phyloP scores from a whole-genome alignment of 73 alveolate genomes.

The Tetrahymena elliotti region DNA sequence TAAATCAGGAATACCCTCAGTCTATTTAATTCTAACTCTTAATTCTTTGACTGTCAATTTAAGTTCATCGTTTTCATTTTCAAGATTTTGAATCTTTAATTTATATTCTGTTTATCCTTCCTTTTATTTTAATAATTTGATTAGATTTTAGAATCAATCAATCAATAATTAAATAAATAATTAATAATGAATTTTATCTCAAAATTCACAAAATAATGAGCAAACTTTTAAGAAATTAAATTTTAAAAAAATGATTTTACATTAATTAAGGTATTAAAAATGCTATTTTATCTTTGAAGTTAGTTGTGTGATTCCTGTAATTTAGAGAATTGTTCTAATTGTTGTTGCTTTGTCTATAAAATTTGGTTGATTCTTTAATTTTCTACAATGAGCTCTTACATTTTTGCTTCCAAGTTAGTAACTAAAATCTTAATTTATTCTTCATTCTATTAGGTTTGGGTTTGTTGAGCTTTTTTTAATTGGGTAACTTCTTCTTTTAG shows the following conservation, averaged over 20 bases:
- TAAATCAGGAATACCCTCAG: neutral
- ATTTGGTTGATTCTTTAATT: neutral
- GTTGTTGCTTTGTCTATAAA: neutral
- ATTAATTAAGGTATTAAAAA: neutral
- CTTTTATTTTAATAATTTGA: neutral
- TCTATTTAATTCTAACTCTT: neutral
- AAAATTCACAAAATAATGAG: no score
- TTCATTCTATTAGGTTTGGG: neutral
- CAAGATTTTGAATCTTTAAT: neutral
- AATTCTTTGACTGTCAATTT: neutral
- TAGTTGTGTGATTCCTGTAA: neutral
- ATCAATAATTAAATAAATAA: neutral
- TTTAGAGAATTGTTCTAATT: neutral
- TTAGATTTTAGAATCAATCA: neutral
- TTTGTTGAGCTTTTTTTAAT: neutral
- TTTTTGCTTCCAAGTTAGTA: neutral
- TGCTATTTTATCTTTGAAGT: neutral
- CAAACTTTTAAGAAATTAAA: no score
- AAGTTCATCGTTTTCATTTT: neutral
- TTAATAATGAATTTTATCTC: neutral
- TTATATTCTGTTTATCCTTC: neutral
- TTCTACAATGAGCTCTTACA: neutral
- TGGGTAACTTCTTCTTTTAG: neutral
- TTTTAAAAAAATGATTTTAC: neutral
- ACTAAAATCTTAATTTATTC: neutral